Evolutionary conservation across 1,284 basidiomycete species (phyloP).

Genomic region (Microbotryum silenes-acaulis): DNA sequence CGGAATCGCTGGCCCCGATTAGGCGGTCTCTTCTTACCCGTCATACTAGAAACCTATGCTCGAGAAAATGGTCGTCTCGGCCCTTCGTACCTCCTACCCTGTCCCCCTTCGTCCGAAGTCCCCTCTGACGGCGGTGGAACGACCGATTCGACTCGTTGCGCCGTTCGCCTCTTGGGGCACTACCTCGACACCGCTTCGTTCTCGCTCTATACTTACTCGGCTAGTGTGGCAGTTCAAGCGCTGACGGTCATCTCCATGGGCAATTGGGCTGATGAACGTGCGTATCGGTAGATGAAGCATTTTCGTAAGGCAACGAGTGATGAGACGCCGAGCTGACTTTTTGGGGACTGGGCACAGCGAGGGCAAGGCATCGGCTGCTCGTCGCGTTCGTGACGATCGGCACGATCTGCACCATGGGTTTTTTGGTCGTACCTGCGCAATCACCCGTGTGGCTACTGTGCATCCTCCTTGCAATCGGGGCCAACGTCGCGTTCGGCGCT

Average conservation of each 20-base stretch:
- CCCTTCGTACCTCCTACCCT: slow-evolving; percentile 3
- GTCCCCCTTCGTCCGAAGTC: slow-evolving; percentile 10
- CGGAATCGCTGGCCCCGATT: background rate
- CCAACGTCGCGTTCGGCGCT: slow-evolving; percentile 75
- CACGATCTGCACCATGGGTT: slow-evolving; percentile 56
- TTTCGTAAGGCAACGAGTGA: background rate
- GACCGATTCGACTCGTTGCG: slow-evolving; percentile 11
- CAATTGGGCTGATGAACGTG: slow-evolving; percentile 74
- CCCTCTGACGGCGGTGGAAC: background rate
- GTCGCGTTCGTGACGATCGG: slow-evolving; percentile 65
- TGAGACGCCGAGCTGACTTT: slow-evolving; percentile 9
- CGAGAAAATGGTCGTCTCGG: slow-evolving; percentile 22
- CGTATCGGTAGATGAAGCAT: background rate
- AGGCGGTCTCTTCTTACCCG: slow-evolving; percentile 29
- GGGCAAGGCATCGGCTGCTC: slow-evolving; percentile 67
- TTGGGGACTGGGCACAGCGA: slow-evolving; percentile 47
- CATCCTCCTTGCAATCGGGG: slow-evolving; percentile 57
- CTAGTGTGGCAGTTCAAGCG: slow-evolving; percentile 76
- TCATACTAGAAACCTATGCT: slow-evolving; percentile 26
- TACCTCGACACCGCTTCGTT: slow-evolving; percentile 33
- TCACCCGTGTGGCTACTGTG: slow-evolving; percentile 59
- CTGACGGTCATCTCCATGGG: slow-evolving; percentile 84
- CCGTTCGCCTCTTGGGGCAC: slow-evolving; percentile 11
- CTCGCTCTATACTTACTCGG: slow-evolving; percentile 50
- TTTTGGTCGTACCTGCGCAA: slow-evolving; percentile 62